Base-by-base conservation (phyloP, 805 yeast genomes). In the Starmerella vaccinii region DNA sequence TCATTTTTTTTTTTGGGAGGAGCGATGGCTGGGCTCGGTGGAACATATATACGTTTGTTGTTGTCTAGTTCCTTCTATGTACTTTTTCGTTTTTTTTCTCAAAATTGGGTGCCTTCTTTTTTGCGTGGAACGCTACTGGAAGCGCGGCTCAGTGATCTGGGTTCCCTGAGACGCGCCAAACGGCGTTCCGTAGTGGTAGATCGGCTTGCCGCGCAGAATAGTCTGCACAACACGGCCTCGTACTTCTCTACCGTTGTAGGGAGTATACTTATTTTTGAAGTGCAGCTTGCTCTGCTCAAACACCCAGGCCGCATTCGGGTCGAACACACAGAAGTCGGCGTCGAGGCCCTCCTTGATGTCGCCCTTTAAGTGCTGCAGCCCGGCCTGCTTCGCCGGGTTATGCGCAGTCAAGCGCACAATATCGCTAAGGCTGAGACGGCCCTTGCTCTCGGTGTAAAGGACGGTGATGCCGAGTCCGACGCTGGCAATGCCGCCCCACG, bases 401-500 rank as follows among this genome's bases (percentile, higher is more conserved):
- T 73, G 73, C 43, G 84, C 77, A 51, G 95, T 83, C 94, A 95
- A 85, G 57, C 70, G 70, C 22, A 78, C 78, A 44, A 89, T 82
- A 50, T 85, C 88, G 5, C 69, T 64, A 4, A 84, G 61, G 0
- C 75, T 59, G 6, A 82, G 69, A 1, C 80, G 66, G 57, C 74
- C 74, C 46, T 63, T 60, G 30, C 70, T 87, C 59, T 82, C 55
- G 1, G 95, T 84, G 73, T 76, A 80, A 48, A 89, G 66, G 33
- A 88, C 73, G 0, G 95, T 83, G 42, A 89, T 73, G 0, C 97
- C 97, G 37, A 90, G 76, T 0, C 97, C 97, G 33, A 89, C 92
- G 1, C 95, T 84, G 2, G 95, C 76, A 37, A 89, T 86, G 19
- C 97, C 97, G 41, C 97, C 97, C 97, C 97, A 89, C 1, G 97